A percentile compares a stretch with the other conserved stretches of the same genome.
These are phyloP conservation scores for Cystobasidiaceae sp. DNA, from an alignment of 1,284 basidiomycete species.

Conservation along the genomic window DNA sequence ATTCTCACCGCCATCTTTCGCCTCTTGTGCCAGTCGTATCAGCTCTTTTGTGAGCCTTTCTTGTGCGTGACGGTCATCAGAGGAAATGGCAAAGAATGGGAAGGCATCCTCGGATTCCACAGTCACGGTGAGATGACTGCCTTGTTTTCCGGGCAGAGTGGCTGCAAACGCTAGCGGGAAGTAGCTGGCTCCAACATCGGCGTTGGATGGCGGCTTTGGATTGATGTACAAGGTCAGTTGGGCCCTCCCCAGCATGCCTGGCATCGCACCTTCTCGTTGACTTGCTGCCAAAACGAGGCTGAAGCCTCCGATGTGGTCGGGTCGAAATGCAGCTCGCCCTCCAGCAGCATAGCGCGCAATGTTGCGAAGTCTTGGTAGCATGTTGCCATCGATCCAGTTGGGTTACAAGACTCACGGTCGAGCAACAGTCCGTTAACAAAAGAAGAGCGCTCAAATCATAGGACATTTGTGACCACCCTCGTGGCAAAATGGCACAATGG, in stretches of 20 bases:
- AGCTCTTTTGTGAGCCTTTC: too few species aligned
- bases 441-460: too few species aligned
- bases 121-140: too few species aligned
- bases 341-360: conserved; percentile 14
- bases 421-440: too few species aligned
- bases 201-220: background rate
- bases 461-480: too few species aligned
- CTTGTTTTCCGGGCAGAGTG: background rate
- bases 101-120: too few species aligned
- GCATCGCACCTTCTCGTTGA: background rate
- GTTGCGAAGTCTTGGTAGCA: background rate
- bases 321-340: conserved; percentile 4
- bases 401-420: too few species aligned
- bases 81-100: too few species aligned
- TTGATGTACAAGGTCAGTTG: background rate
- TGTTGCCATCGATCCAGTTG: background rate
- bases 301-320: background rate
- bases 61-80: too few species aligned
- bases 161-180: conserved; percentile 12
- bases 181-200: background rate
- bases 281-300: conserved; percentile 1
- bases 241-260: background rate
- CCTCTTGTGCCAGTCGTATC: too few species aligned
- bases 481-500: too few species aligned
- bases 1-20: too few species aligned